These are phyloP conservation scores for Quercus lobata DNA, from an alignment of 331 rosid genomes.

Conservation along the genomic window DNA sequence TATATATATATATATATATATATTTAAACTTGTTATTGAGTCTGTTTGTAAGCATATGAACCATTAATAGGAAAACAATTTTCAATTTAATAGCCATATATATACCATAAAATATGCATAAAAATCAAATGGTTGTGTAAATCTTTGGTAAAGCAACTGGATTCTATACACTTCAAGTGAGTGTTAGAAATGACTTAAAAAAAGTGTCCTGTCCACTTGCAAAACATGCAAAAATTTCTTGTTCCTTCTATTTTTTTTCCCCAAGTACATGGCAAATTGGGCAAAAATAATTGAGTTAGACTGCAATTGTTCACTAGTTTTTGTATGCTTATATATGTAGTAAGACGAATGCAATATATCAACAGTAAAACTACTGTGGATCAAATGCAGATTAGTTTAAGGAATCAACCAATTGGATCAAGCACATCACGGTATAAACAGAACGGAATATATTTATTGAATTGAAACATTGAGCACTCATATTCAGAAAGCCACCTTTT, in stretches of 20 bases:
- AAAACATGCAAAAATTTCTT: not conserved
- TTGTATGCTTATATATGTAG: too few relatives aligned
- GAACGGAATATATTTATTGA: too few relatives aligned
- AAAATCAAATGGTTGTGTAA: not conserved
- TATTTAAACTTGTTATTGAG: not conserved
- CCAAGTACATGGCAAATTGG: too few relatives aligned
- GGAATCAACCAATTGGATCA: not conserved
- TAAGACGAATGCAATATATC: not conserved
- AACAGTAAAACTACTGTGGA: not conserved
- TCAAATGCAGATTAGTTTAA: not conserved
- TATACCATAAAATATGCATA: too few relatives aligned
- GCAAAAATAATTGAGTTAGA: too few relatives aligned
- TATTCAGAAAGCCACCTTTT: constrained; percentile 4
- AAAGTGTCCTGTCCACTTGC: not conserved
- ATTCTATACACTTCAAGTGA: not conserved
- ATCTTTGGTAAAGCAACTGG: not conserved
- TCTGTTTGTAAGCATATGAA: not conserved
- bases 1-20: not conserved
- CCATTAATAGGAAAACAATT: not conserved
- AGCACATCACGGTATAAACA: not conserved
- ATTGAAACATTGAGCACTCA: not conserved
- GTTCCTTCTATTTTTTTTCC: too few relatives aligned
- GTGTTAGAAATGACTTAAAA: not conserved
- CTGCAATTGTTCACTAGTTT: too few relatives aligned
- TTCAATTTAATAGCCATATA: too few relatives aligned